These are phyloP conservation scores for Chrysoporthe austroafricana DNA, from an alignment of 2,329 filamentous ascomycete species.

Conservation along the genomic window DNA sequence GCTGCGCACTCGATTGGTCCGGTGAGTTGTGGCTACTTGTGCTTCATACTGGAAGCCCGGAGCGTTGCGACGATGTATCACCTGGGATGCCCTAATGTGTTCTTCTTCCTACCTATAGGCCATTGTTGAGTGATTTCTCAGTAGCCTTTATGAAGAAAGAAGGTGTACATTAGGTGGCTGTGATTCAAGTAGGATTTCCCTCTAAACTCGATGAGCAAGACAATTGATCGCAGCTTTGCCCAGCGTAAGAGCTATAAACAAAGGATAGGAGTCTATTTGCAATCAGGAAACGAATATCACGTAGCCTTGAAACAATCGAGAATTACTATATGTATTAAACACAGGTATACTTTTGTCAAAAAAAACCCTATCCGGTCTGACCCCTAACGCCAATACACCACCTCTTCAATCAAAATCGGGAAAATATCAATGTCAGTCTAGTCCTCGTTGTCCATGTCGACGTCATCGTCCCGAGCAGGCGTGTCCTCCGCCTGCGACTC, in stretches of 20 bases:
- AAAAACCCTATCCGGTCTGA: background rate
- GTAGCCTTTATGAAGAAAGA: too few species aligned
- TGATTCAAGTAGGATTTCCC: too few species aligned
- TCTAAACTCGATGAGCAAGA: too few species aligned
- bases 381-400: conserved; percentile 7
- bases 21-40: too few species aligned
- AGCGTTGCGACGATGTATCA: too few species aligned
- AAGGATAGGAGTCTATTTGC: background rate
- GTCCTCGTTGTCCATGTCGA: conserved; percentile 54
- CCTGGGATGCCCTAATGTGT: too few species aligned
- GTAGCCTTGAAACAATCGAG: background rate
- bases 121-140: too few species aligned
- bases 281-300: background rate
- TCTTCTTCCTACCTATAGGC: too few species aligned
- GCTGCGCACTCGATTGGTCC: too few species aligned
- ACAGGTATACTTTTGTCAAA: conserved; percentile 1
- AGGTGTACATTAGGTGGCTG: too few species aligned
- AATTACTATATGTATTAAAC: conserved; percentile 1
- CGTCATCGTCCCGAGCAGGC: conserved; percentile 49
- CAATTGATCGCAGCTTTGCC: background rate
- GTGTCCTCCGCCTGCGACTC: conserved; percentile 33
- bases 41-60: too few species aligned
- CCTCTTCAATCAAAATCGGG: background rate
- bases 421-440: background rate
- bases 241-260: background rate